Base-by-base conservation (phyloP, 352 stramenopile genomes). In the Phytophthora citricola region DNA sequence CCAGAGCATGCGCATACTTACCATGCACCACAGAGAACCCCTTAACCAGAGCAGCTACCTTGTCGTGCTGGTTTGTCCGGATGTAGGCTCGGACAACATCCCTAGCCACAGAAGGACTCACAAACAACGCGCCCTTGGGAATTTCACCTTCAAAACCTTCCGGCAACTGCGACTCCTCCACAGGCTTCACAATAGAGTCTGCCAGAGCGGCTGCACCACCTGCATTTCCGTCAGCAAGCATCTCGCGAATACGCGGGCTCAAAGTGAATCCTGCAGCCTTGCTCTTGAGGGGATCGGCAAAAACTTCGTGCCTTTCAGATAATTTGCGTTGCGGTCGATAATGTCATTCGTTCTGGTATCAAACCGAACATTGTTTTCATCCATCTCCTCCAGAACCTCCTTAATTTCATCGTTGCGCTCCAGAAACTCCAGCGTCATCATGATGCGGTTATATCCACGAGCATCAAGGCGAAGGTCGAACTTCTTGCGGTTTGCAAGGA, bases 401-500 rank as follows among this genome's bases (percentile, higher is more conserved):
- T 51, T 60, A 36, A 94, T 85, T 52, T 92, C 83, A 22, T 80
- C 73, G 14, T 78, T 80, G 31, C 80, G 81, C n/a, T 87, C 71
- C n/a, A 94, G 60, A 45, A 85, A 84, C 60, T 92, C 83, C 50
- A 94, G 67, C 57, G 83, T 89, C 66, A 77, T 73, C 50, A 94
- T 63, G 54, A 94, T 89, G 29, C 69, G 75, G 54, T 94, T 94
- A 69, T 90, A 94, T 20, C 71, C 83, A 58, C 79, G 78, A 12
- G 85, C 78, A 52, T 94, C 73, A 11, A 94, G 71, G 32, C 69
- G 64, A 51, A 94, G 62, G 61, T 91, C 78, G 49, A 94, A 94
- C 43, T 84, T 87, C 62, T 85, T 89, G 63, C 85, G 83, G 68
- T 93, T 93, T 7, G 77, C 78, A 34, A 93, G 59, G 43, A 93